A percentile compares a stretch with the other conserved stretches of the same genome.
phyloP scores from a whole-genome alignment of 2,329 filamentous ascomycete species.

The Cercospora sesami region DNA sequence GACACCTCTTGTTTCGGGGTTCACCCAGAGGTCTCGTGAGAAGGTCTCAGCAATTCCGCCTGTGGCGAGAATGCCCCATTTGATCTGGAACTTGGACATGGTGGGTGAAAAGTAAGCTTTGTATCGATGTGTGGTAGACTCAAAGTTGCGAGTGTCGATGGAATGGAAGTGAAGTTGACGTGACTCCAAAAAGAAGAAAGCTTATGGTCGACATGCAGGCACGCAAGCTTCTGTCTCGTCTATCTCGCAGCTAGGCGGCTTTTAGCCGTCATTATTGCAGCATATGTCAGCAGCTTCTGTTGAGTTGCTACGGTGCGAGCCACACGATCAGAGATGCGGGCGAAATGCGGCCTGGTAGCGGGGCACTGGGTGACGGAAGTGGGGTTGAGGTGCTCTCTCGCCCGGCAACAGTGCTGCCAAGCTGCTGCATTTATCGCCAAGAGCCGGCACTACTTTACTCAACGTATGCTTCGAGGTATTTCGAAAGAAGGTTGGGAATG shows the following conservation, averaged over 20 bases:
- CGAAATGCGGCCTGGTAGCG: background rate
- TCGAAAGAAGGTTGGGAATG: no score
- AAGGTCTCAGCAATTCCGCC: conserved; percentile 56
- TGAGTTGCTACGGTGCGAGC: background rate
- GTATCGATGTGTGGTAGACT: background rate
- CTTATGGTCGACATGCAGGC: background rate
- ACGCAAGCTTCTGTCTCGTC: background rate
- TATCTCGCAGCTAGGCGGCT: background rate
- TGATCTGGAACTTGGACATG: conserved; percentile 40
- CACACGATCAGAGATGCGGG: background rate
- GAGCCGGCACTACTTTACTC: background rate
- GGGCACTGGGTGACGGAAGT: background rate
- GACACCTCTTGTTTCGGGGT: conserved; percentile 68
- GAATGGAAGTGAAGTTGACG: background rate
- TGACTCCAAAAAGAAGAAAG: background rate
- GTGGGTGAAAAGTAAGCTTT: background rate
- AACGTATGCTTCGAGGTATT: background rate
- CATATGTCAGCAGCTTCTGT: background rate
- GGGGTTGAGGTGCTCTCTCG: background rate
- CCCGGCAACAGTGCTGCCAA: background rate
- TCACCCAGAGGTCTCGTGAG: conserved; percentile 73
- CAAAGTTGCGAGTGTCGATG: background rate
- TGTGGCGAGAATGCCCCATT: conserved; percentile 50
- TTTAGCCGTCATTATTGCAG: background rate
- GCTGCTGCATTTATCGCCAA: background rate